phyloP scores from a whole-genome alignment of 345 rosid species.

The Syzygium oleosum region DNA sequence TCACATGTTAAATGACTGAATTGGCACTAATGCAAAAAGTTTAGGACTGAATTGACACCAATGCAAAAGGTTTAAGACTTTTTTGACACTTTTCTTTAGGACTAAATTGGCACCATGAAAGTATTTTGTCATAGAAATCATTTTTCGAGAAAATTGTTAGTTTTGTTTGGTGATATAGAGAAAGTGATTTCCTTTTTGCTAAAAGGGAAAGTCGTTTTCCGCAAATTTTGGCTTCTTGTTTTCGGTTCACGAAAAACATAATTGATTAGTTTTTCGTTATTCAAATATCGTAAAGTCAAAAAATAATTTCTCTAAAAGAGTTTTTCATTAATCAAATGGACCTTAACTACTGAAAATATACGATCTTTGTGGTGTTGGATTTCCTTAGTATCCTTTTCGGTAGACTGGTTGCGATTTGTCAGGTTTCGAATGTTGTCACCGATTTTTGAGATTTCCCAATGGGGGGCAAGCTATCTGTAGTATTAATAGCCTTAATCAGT shows the following conservation, averaged over 20 bases:
- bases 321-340: accelerated
- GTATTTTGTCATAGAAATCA: not conserved
- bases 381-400: not conserved
- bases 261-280: too few relatives aligned
- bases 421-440: not conserved
- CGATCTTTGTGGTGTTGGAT: not conserved
- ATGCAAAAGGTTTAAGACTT: too few relatives aligned
- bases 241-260: too few relatives aligned
- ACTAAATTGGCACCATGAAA: too few relatives aligned
- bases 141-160: too few relatives aligned
- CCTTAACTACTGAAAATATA: not conserved
- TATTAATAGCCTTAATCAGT: not conserved
- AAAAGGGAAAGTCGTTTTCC: not conserved
- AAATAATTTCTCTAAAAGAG: too few relatives aligned
- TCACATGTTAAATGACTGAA: too few relatives aligned
- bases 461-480: accelerated
- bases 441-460: not conserved
- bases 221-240: too few relatives aligned
- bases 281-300: accelerated
- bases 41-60: too few relatives aligned
- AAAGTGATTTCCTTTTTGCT: not conserved
- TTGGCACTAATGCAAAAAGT: too few relatives aligned
- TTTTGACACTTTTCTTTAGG: too few relatives aligned
- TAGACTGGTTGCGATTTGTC: not conserved
- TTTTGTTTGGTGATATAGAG: not conserved